Evolutionary conservation across 1,139 yeast species (phyloP), one percentile per base, ranked within the genome.

Genomic region (Blastobotrys capitulatus): DNA sequence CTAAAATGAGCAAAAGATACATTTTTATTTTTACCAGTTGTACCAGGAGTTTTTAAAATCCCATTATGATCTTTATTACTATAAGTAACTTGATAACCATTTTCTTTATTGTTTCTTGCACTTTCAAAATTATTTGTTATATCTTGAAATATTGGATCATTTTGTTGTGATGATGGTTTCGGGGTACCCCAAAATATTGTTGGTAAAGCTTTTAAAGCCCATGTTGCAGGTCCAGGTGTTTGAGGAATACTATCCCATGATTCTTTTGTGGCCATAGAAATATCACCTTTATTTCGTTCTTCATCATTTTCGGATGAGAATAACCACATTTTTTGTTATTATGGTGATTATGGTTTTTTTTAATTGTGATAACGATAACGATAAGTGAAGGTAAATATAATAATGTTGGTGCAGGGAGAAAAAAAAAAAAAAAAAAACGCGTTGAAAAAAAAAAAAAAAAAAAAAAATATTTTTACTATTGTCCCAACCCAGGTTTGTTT

Each of bases 31-130:
- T 50, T 48, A 12, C 55, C 57, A 22, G 56, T 32, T 10, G 61
- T 58, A 6, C 61, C 61, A 2, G 61, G 61, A 13, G 61, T 58
- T 45, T 57, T 58, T 38, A 58, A 47, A 25, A 58, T 58, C 3
- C 71, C 74, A 49, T 47, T 46, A 5, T 43, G 38, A n/a, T 22
- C 40, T 25, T 32, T 43, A 29, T 41, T 46, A 15, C 27, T 37
- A 18, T 18, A 35, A 15, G 20, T 16, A 10, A 16, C 22, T 18
- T 19, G 13, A 9, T 35, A 18, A 27, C 20, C 5, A 27, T 16
- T 35, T n/a, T 20, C 35, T 43, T 20, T 37, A 16, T 29, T 16
- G n/a, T n/a, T n/a, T 18, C 43, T 35, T 7, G 44, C 42, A 31
- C 29, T 51, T 38, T 40, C 48, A 25, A 34, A 50, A 35, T 37